Evolutionary conservation across 2,329 filamentous ascomycete species (phyloP), one percentile per base, ranked within the genome.

Genomic region (Colletotrichum eleusines): DNA sequence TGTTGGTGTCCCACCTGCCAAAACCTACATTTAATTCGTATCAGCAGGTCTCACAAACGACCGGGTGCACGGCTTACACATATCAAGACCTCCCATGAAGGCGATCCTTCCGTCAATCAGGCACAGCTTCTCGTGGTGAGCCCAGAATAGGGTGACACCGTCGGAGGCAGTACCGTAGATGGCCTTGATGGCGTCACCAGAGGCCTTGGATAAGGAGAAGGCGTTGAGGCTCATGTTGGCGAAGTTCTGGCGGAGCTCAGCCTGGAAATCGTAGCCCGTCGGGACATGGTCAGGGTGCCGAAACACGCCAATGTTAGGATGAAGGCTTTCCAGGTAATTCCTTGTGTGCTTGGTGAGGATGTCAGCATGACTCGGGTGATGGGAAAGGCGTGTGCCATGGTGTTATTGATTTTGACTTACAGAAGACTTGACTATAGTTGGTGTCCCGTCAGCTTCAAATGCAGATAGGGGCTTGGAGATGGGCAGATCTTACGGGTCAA

Each of bases 51-150:
- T 9, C 3, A 42, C 5, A 7, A 74, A 8, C 18, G 18, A 23
- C 18, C 8, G n/a, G 42, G 3, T 28, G 35, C 12, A 28, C 14
- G 1, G 38, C 84, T 71, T 81, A 87, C 88, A 97, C 76, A 97
- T 85, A 80, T 97, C 94, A 1, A 97, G 84, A 26, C 94, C 95
- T 59, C 94, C 94, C 94, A 97, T 97, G 78, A 98, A 97, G 2
- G 91, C 94, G 66, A 91, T 84, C 12, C 86, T 85, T n/a, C 91
- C 89, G 78, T 98, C 94, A 20, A 98, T 83, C 2, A 97, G 78
- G 74, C 93, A 94, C 0, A 97, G 87, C 81, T 98, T 98, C 82
- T 98, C 94, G 75, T 97, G 94, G 76, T 97, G 94, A 3, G 94
- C 94, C 94, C 94, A 97, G 81, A 94, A 97, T 1, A 97, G 83